Percentiles rank a stretch among this genome's conserved stretches.
Conservation (phyloP, 1,139 yeast species). For the Meyerozyma elateridarum region DNA sequence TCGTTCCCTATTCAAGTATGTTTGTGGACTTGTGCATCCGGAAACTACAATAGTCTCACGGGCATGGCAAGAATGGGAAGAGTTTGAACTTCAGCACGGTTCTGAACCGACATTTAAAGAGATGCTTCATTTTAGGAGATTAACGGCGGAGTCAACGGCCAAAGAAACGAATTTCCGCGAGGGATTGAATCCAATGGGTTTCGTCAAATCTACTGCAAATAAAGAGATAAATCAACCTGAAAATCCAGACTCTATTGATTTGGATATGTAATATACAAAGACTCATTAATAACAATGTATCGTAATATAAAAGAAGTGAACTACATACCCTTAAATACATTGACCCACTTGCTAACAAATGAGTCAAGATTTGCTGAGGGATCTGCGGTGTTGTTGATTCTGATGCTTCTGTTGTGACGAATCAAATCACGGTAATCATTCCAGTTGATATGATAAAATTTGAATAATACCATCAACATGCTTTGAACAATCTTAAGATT, state of each 20-base stretch:
- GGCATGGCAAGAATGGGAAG: conserved; percentile 66
- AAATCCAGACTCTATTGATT: conserved; percentile 68
- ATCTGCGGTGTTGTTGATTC: conserved; percentile 34
- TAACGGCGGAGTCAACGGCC: conserved; percentile 26
- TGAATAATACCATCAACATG: conserved; percentile 31
- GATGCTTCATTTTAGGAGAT: conserved; percentile 63
- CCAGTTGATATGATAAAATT: conserved; percentile 44
- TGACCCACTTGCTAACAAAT: conserved; percentile 39
- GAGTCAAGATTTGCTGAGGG: conserved; percentile 30
- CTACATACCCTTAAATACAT: conserved; percentile 16
- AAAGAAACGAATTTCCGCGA: conserved; percentile 23
- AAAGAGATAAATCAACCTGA: conserved; percentile 11
- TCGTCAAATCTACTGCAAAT: conserved; percentile 43
- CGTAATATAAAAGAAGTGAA: conserved; percentile 5
- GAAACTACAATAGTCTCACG: conserved; percentile 17
- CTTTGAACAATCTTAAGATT: conserved; percentile 30
- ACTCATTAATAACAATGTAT: conserved; percentile 7
- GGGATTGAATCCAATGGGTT: conserved; percentile 46
- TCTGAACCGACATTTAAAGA: conserved; percentile 67
- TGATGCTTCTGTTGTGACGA: conserved; percentile 30
- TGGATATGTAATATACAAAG: conserved; percentile 36
- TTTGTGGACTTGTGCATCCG: conserved; percentile 23
- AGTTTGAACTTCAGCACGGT: conserved; percentile 69
- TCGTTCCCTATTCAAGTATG: conserved; percentile 50
- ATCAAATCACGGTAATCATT: conserved; percentile 32